Evolutionary conservation across 352 stramenopile species (phyloP).

Genomic region (Vaucheria bursata): DNA sequence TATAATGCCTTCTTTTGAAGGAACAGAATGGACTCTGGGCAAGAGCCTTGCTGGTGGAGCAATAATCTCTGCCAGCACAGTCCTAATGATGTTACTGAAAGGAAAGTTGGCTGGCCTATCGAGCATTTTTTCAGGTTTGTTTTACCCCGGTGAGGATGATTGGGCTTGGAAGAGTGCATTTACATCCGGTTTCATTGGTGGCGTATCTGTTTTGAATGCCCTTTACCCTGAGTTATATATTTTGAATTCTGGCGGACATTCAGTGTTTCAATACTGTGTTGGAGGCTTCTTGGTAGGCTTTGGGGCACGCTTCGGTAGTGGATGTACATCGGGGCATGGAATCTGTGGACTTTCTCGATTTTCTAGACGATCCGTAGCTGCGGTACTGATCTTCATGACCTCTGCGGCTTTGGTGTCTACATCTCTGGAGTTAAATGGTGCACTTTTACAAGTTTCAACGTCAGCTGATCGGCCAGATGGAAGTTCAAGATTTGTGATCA

Average conservation of each 20-base stretch:
- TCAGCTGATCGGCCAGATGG: not conserved
- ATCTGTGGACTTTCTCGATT: constrained; percentile 44
- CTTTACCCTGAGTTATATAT: not conserved
- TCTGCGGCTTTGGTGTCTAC: not conserved
- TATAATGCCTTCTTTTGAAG: too few species aligned
- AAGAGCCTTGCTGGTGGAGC: not conserved
- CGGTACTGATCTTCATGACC: constrained; percentile 31
- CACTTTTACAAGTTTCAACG: not conserved
- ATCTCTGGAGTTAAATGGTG: not conserved
- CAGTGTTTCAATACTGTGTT: constrained; percentile 8
- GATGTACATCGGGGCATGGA: constrained; percentile 51
- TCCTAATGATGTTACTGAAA: not conserved
- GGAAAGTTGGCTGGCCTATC: not conserved
- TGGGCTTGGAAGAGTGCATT: constrained; percentile 1
- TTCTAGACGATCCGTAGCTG: constrained; percentile 22
- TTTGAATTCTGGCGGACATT: not conserved
- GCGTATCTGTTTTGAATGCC: not conserved
- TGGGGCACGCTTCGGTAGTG: constrained; percentile 44
- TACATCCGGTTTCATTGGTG: not conserved
- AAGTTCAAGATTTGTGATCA: too few species aligned
- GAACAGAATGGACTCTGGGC: not conserved
- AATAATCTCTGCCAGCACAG: not conserved
- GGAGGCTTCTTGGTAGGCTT: constrained; percentile 48
- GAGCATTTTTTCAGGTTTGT: not conserved
- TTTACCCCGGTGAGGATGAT: not conserved